Percentiles rank a stretch among this genome's conserved stretches.
Conservation (phyloP, 140 eudicot genomes). For the Senecio squalidus region DNA sequence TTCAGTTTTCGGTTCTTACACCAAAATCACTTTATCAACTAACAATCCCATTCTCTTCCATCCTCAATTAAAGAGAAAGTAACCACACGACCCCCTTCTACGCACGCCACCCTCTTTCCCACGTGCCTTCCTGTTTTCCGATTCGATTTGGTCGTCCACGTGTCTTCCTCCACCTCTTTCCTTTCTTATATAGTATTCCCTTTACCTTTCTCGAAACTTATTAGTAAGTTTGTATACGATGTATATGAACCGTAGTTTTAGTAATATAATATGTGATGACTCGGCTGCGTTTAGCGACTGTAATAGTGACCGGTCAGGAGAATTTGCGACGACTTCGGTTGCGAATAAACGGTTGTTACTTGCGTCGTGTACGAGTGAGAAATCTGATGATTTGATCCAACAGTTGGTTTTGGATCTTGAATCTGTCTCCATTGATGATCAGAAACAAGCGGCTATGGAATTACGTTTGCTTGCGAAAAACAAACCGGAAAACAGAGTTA, state of each 20-base stretch:
- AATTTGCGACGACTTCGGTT: constrained; percentile 20
- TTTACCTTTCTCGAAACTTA: not conserved
- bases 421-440: constrained; percentile 49
- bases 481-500: constrained; percentile 65
- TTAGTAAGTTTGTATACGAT: too few species aligned
- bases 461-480: constrained; percentile 73
- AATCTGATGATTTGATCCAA: constrained; percentile 54
- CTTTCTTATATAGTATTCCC: constrained; percentile 8
- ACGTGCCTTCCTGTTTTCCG: constrained; percentile 60
- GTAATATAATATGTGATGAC: constrained; percentile 27
- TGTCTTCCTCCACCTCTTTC: constrained; percentile 37
- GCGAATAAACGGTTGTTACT: constrained; percentile 48
- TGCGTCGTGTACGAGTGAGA: constrained; percentile 55
- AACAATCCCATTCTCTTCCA: too few species aligned
- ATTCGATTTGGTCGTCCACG: constrained; percentile 61
- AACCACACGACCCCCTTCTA: constrained; percentile 51
- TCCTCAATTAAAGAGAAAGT: constrained; percentile 10
- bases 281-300: constrained; percentile 54
- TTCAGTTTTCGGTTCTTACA: constrained; percentile 19
- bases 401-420: constrained; percentile 60
- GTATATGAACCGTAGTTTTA: too few species aligned
- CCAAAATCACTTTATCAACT: constrained; percentile 28
- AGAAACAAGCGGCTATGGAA: constrained; percentile 84
- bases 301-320: constrained; percentile 37
- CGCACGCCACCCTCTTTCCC: constrained; percentile 66